phyloP scores from a whole-genome alignment of 2,329 filamentous ascomycete species.

The Diplocarpon rosae region DNA sequence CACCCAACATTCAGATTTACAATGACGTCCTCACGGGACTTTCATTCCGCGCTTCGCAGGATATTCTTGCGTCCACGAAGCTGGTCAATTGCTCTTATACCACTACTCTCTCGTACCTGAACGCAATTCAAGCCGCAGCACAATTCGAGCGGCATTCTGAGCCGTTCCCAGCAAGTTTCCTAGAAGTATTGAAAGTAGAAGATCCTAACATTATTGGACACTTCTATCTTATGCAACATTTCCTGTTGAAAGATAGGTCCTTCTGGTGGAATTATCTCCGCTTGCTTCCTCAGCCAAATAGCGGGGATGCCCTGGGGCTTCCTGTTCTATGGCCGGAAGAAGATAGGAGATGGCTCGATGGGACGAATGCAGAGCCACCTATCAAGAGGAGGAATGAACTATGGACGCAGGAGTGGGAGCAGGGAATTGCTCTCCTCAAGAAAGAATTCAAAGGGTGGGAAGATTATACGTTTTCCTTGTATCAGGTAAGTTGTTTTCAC shows the following conservation, averaged over 20 bases:
- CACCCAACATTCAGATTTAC: constrained; percentile 42
- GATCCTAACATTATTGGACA: constrained; percentile 47
- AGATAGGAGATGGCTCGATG: constrained; percentile 42
- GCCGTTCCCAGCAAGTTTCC: constrained; percentile 39
- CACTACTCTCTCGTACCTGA: constrained; percentile 47
- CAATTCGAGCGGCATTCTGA: constrained; percentile 16
- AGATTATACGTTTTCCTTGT: constrained; percentile 32
- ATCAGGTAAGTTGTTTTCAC: constrained; percentile 25
- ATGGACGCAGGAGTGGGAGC: constrained; percentile 22
- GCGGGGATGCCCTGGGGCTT: constrained; percentile 39
- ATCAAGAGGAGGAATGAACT: constrained; percentile 16
- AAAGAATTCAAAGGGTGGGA: constrained; percentile 7
- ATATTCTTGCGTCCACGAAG: constrained; percentile 14
- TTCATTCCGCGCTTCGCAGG: constrained; percentile 34
- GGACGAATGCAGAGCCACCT: constrained; percentile 24
- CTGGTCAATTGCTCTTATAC: constrained; percentile 42
- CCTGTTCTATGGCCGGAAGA: constrained; percentile 53
- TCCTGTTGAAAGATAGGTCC: constrained; percentile 44
- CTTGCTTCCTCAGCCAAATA: constrained; percentile 50
- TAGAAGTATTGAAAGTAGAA: constrained; percentile 34
- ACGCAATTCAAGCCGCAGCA: constrained; percentile 33
- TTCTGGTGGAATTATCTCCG: constrained; percentile 60
- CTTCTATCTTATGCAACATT: constrained; percentile 61
- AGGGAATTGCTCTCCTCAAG: constrained; percentile 15
- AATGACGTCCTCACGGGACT: constrained; percentile 39